Conservation (phyloP, 192 early-diverging fungal species). For the Mortierella alpina region DNA sequence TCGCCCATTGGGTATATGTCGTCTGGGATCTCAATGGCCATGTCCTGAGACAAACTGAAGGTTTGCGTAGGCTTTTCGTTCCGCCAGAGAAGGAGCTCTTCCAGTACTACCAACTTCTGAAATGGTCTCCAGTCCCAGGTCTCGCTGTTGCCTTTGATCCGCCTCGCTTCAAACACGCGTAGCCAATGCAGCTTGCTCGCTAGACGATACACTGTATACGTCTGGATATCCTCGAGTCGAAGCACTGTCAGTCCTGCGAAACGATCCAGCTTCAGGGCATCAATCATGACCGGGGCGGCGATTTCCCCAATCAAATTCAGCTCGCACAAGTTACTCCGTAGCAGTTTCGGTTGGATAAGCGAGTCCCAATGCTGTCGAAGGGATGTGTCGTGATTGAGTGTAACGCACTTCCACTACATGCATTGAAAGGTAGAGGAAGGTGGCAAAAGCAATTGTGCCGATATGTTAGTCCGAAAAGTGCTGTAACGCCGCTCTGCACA, state of each 20-base stretch:
- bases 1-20: slow-evolving; percentile 33
- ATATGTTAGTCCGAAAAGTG: background rate
- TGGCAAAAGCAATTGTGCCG: background rate
- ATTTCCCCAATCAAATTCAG: slow-evolving; percentile 29
- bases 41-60: slow-evolving; percentile 22
- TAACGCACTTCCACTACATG: slow-evolving; percentile 29
- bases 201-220: slow-evolving; percentile 35
- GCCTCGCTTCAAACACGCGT: slow-evolving; percentile 29
- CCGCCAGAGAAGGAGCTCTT: slow-evolving; percentile 37
- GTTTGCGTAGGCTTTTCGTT: slow-evolving; percentile 29
- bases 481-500: too few species aligned
- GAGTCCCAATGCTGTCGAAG: slow-evolving; percentile 33
- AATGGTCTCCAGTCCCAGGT: slow-evolving; percentile 41
- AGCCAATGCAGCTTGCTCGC: slow-evolving; percentile 32
- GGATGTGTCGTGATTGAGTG: slow-evolving; percentile 9
- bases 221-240: slow-evolving; percentile 30
- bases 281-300: slow-evolving; percentile 23
- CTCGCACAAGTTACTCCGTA: slow-evolving; percentile 17
- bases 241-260: slow-evolving; percentile 15
- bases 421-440: background rate
- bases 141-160: slow-evolving; percentile 32
- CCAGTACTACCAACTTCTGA: slow-evolving; percentile 5
- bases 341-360: slow-evolving; percentile 12
- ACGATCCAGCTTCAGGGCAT: slow-evolving; percentile 20
- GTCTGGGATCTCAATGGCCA: slow-evolving; percentile 12